These are phyloP conservation scores for Tubosaeta sp. DNA, from an alignment of 768 basidiomycete genomes.

Conservation along the genomic window DNA sequence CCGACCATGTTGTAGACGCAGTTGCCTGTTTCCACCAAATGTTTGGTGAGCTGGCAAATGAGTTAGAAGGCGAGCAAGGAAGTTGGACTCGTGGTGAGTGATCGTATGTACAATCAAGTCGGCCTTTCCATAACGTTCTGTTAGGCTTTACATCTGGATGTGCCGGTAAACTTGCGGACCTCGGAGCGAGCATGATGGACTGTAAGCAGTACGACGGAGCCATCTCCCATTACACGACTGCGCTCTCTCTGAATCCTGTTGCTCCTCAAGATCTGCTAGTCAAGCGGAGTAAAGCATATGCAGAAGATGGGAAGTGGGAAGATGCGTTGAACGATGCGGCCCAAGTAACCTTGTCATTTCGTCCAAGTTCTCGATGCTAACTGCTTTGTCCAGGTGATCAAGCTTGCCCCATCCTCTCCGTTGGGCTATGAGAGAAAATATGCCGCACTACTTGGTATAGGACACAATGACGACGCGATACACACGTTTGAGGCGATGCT, in stretches of 20 bases:
- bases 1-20: too few species aligned
- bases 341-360: not conserved
- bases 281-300: not conserved
- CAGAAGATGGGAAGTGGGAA: not conserved
- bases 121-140: too few species aligned
- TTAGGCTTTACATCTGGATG: too few species aligned
- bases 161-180: not conserved
- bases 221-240: not conserved
- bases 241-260: not conserved
- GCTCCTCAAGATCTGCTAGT: not conserved
- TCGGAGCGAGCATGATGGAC: not conserved
- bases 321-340: not conserved
- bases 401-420: not conserved
- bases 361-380: not conserved
- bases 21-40: too few species aligned
- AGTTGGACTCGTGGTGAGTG: too few species aligned
- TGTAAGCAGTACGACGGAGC: not conserved
- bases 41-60: too few species aligned
- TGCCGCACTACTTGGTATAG: not conserved
- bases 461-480: not conserved
- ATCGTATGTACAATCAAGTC: too few species aligned
- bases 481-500: not conserved
- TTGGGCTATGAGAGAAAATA: not conserved
- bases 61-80: too few species aligned
- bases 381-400: not conserved